Percentiles rank a stretch among this genome's conserved stretches.
Evolutionary conservation across 2,329 filamentous ascomycete genomes (phyloP).

Genomic region (Pseudophaeomoniella oleicola): DNA sequence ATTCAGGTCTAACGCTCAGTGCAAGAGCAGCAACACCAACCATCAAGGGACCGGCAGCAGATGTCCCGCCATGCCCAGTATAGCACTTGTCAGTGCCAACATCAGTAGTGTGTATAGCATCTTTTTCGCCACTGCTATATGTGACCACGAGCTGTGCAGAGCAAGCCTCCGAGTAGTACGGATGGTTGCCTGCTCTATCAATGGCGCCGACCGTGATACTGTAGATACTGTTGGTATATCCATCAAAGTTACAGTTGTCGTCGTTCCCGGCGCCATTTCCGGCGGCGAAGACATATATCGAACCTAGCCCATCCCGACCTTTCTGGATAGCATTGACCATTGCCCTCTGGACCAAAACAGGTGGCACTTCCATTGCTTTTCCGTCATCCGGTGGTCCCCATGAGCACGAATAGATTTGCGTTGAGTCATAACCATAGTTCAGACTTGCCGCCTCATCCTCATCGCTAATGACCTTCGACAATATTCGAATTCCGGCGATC

Average conservation of each 20-base stretch:
- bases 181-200: constrained; percentile 72
- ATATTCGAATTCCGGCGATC: constrained; percentile 80
- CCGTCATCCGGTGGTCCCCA: constrained; percentile 97
- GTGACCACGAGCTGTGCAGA: constrained; percentile 92
- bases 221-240: constrained; percentile 98
- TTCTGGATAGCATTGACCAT: constrained; percentile 89
- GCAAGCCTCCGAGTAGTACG: constrained; percentile 92
- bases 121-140: constrained; percentile 80
- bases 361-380: constrained; percentile 82
- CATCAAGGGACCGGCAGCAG: constrained; percentile 82
- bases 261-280: constrained; percentile 78
- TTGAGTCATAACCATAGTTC: constrained; percentile 82
- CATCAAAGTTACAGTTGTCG: constrained; percentile 98
- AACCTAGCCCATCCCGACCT: constrained; percentile 68
- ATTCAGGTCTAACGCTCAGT: constrained; percentile 67
- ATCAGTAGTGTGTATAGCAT: constrained; percentile 92
- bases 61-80: constrained; percentile 78
- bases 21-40: constrained; percentile 86
- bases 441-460: constrained; percentile 83
- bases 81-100: constrained; percentile 74
- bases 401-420: constrained; percentile 96
- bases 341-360: constrained; percentile 71
- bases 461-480: constrained; percentile 81
- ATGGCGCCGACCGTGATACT: constrained; percentile 93
- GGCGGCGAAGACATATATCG: constrained; percentile 91